Percentiles rank a stretch among this genome's conserved stretches.
These are phyloP conservation scores for Ceratobasidium sp. DNA, from an alignment of 1,284 basidiomycete genomes.

Conservation along the genomic window DNA sequence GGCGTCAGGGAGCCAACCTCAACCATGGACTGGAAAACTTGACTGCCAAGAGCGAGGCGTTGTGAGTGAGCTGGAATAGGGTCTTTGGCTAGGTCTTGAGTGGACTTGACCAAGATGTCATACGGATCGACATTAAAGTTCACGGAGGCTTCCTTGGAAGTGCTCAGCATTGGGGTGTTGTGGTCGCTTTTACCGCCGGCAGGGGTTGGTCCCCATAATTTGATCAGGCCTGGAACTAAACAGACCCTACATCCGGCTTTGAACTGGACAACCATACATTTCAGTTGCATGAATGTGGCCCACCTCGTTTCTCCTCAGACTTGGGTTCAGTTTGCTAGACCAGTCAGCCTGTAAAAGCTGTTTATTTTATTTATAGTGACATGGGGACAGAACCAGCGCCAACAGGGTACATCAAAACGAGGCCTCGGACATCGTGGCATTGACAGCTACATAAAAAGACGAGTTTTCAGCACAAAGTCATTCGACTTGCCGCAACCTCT, in stretches of 20 bases:
- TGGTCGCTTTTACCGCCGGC: neutral
- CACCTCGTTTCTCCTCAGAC: no score
- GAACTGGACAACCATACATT: no score
- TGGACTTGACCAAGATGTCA: slow-evolving; percentile 33
- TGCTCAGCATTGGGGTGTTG: neutral
- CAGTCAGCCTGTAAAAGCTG: neutral
- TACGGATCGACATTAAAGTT: neutral
- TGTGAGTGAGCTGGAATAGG: slow-evolving; percentile 34
- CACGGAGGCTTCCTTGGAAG: no score
- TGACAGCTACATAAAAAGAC: slow-evolving; percentile 13
- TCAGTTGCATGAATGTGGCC: no score
- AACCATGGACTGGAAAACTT: slow-evolving; percentile 44
- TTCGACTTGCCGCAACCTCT: neutral
- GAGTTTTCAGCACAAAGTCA: neutral
- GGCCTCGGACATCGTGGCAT: slow-evolving; percentile 34
- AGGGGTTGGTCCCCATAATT: neutral
- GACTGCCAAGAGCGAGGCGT: slow-evolving; percentile 36
- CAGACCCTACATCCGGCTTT: no score
- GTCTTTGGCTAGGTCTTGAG: slow-evolving; percentile 10
- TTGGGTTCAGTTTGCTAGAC: no score
- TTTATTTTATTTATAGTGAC: neutral
- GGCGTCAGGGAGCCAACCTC: slow-evolving; percentile 20
- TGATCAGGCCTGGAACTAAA: no score
- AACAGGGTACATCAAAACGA: slow-evolving; percentile 22
- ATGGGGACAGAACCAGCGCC: slow-evolving; percentile 20